phyloP scores from a whole-genome alignment of 257 asterid genomes.

The Fraxinus americana region DNA sequence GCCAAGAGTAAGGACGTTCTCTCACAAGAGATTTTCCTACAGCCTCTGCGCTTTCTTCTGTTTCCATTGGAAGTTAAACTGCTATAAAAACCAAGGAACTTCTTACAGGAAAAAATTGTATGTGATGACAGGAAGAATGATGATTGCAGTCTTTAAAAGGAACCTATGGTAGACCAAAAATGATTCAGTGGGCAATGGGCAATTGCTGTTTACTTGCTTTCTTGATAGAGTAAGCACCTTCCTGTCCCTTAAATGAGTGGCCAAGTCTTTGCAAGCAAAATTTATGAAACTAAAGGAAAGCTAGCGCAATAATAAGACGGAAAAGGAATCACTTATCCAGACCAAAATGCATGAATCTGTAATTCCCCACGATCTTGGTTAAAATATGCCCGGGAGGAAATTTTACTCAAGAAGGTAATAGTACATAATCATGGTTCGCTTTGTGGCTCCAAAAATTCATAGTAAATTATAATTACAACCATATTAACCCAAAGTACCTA shows the following conservation, averaged over 20 bases:
- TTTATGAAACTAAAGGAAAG: neutral
- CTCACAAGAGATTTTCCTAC: no score
- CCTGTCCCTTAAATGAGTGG: neutral
- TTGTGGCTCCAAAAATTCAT: neutral
- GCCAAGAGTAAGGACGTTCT: no score
- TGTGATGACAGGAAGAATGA: neutral
- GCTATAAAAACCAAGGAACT: neutral
- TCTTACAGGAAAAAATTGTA: neutral
- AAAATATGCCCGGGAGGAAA: neutral
- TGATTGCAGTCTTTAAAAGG: neutral
- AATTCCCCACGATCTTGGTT: neutral
- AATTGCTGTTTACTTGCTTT: neutral
- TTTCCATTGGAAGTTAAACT: neutral
- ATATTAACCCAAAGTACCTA: conserved; percentile 6
- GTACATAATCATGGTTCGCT: neutral
- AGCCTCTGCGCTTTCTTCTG: neutral
- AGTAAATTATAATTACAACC: neutral
- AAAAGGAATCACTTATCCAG: neutral
- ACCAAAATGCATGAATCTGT: neutral
- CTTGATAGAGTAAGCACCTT: neutral
- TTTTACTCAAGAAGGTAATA: neutral
- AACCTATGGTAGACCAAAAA: neutral
- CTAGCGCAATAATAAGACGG: neutral
- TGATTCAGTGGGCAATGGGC: neutral
- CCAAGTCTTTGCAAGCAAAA: neutral